phyloP scores from a whole-genome alignment of 2,329 filamentous ascomycete genomes.

The Sporothrix dimorphospora region DNA sequence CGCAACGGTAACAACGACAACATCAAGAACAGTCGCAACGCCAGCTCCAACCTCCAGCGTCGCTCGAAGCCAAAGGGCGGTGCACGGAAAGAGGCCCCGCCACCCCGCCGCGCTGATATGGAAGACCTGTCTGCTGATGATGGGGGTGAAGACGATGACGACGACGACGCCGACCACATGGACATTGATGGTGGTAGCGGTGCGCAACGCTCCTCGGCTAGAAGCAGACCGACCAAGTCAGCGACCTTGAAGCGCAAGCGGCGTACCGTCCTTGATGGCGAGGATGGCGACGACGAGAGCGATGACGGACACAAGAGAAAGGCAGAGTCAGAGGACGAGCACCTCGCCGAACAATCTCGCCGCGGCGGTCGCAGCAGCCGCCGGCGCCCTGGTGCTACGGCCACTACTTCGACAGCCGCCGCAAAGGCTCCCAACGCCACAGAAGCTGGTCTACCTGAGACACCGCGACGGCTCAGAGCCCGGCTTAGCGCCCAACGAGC shows the following conservation, averaged over 20 bases:
- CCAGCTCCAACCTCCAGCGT: not conserved
- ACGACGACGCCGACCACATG: constrained; percentile 8
- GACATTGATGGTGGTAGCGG: constrained; percentile 26
- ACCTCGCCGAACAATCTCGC: not conserved
- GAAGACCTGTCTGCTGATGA: constrained; percentile 4
- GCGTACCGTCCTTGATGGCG: not conserved
- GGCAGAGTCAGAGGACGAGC: not conserved
- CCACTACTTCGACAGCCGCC: not conserved
- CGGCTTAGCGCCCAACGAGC: not conserved
- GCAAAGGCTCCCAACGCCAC: not conserved
- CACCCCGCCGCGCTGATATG: not conserved
- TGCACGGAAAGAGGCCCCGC: constrained; percentile 35
- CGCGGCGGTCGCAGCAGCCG: not conserved
- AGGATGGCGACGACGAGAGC: constrained; percentile 20
- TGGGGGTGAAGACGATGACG: not conserved
- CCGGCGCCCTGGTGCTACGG: not conserved
- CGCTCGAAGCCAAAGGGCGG: constrained; percentile 26
- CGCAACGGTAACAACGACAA: not conserved
- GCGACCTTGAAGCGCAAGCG: constrained; percentile 33
- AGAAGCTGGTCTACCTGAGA: not conserved
- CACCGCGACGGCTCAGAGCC: constrained; percentile 1
- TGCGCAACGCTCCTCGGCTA: not conserved
- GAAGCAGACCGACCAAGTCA: not conserved
- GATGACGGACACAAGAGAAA: not conserved
- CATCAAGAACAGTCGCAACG: constrained; percentile 6